Conservation (phyloP, 148 eudicot species). For the Bassia scoparia region DNA sequence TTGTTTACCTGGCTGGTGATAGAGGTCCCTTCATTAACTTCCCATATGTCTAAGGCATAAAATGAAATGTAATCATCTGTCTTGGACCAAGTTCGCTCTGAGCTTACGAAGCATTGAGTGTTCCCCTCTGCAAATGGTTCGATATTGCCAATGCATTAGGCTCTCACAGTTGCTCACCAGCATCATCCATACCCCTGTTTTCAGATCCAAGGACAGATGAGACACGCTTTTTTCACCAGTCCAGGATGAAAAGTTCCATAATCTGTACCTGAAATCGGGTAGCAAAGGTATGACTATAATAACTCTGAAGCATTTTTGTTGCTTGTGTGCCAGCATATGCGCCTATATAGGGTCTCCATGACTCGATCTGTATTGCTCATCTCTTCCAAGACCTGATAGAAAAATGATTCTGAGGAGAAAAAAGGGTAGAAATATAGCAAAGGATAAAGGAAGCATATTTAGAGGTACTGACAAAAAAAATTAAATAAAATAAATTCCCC, state of each 20-base stretch:
- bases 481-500: too few relatives aligned
- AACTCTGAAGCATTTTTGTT: constrained; percentile 79
- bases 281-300: constrained; percentile 84
- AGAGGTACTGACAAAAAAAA: too few relatives aligned
- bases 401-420: constrained; percentile 84
- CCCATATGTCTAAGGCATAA: constrained; percentile 90
- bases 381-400: constrained; percentile 93
- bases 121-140: constrained; percentile 89
- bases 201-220: constrained; percentile 21
- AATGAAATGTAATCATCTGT: constrained; percentile 83
- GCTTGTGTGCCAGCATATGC: constrained; percentile 73
- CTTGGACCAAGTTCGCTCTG: constrained; percentile 63
- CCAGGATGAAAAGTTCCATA: constrained; percentile 8
- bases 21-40: constrained; percentile 76
- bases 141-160: constrained; percentile 98
- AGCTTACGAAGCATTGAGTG: constrained; percentile 75
- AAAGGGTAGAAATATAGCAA: constrained; percentile 14
- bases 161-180: constrained; percentile 98
- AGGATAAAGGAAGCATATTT: background rate
- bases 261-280: constrained; percentile 86
- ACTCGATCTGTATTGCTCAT: constrained; percentile 73
- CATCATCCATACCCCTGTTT: constrained; percentile 93
- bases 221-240: background rate
- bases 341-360: constrained; percentile 67
- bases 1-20: constrained; percentile 74